Evolutionary conservation across 148 eudicot genomes (phyloP), one percentile per base, ranked within the genome.

Genomic region (Chenopodium quinoa): DNA sequence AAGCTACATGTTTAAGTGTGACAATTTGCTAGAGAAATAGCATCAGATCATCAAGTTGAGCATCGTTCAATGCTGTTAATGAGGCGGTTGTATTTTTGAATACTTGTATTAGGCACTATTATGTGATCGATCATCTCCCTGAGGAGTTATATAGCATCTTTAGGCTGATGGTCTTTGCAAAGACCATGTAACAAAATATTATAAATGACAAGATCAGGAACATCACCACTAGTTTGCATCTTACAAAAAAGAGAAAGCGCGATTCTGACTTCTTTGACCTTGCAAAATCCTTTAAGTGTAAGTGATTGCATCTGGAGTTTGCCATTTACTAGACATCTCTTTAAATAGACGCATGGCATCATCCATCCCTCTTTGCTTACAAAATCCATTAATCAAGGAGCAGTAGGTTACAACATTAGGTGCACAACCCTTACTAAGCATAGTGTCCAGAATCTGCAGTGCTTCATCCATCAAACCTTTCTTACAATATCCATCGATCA

Each of bases 401-500:
- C 31, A 82, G 69, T 82, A 86, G 68, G 87, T 78, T 58, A 88
- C 48, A 86, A 62, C 78, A 84, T 84, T 70, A 47, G 29, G 73
- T 29, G 54, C 46, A 58, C 73, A 65, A 20, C 90, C 87, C 29
- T 69, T 78, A 72, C 32, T 44, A 67, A 11, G 71, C 88, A 87
- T 79, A 23, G 37, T 46, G 76, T 68, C 73, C 52, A 89, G 76
- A 48, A 77, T 73, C 6, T 81, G 68, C 44, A 23, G 48, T 11
- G 89, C 88, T 27, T 78, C 82, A 31, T 83, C 85, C 76, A 86
- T 70, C 80, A 68, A 44, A 3, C 91, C 88, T 47, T 65, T 46
- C 69, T 20, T 50, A 76, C 91, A 75, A 75, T 47, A 70, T 75
- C 76, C 82, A 69, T 84, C 84, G 34, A 89, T 85, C 78, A 89